Percentiles rank a stretch among this genome's conserved stretches.
Evolutionary conservation across 768 basidiomycete genomes (phyloP).

Genomic region (Chalciporus chontae): DNA sequence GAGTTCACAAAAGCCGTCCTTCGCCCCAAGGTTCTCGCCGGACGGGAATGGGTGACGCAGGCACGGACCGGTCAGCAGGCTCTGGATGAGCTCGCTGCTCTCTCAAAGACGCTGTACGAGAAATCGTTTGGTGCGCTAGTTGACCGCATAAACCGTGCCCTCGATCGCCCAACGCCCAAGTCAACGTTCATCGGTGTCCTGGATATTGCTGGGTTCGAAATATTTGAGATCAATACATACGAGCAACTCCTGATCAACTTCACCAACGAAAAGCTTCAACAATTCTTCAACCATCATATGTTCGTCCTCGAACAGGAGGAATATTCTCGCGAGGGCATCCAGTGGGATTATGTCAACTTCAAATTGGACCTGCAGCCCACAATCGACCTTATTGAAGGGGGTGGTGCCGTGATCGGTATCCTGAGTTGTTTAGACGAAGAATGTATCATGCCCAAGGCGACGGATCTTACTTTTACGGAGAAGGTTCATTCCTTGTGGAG

Average conservation of each 20-base stretch:
- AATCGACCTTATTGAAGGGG: slow-evolving; percentile 94
- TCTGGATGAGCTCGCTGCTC: slow-evolving; percentile 82
- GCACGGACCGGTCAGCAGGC: slow-evolving; percentile 90
- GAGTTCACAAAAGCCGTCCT: slow-evolving; percentile 89
- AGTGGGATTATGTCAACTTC: slow-evolving; percentile 98
- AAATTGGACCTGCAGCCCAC: slow-evolving; percentile 97
- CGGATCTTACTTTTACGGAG: slow-evolving; percentile 90
- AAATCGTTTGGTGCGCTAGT: slow-evolving; percentile 94
- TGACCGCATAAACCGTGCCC: slow-evolving; percentile 89
- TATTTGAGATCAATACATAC: slow-evolving; percentile 90
- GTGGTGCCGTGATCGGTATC: slow-evolving; percentile 70
- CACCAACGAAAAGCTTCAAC: slow-evolving; percentile 97
- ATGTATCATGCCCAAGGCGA: slow-evolving; percentile 99
- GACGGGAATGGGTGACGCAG: slow-evolving; percentile 95
- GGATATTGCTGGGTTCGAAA: slow-evolving; percentile 99
- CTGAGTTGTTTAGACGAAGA: slow-evolving; percentile 94
- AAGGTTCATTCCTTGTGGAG: slow-evolving; percentile 83
- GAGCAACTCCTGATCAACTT: slow-evolving; percentile 99
- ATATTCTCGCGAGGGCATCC: slow-evolving; percentile 92
- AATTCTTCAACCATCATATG: slow-evolving; percentile 99
- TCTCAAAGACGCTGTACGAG: slow-evolving; percentile 96
- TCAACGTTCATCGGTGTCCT: slow-evolving; percentile 96
- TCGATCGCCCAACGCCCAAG: slow-evolving; percentile 90
- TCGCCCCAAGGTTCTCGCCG: slow-evolving; percentile 87
- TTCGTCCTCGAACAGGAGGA: slow-evolving; percentile 99